phyloP scores from a whole-genome alignment of 352 stramenopile genomes.

The Plasmopara viticola region DNA sequence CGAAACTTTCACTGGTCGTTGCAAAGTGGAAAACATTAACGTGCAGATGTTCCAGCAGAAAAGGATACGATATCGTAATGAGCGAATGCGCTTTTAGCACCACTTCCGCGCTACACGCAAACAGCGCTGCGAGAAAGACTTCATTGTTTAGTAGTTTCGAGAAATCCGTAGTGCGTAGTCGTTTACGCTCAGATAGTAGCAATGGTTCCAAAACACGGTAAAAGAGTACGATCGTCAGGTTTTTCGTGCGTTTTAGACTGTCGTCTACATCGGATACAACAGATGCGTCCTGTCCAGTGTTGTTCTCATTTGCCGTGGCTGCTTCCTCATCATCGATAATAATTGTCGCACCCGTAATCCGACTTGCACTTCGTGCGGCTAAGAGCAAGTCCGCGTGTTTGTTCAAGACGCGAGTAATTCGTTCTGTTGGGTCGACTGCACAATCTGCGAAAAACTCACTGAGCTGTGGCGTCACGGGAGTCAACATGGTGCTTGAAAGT shows the following conservation, averaged over 20 bases:
- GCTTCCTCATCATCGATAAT: slow-evolving; percentile 17
- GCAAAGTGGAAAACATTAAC: slow-evolving; percentile 85
- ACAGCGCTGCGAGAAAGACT: slow-evolving; percentile 69
- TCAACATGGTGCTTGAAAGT: slow-evolving; percentile 29
- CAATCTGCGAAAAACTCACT: slow-evolving; percentile 58
- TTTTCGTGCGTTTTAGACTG: slow-evolving; percentile 67
- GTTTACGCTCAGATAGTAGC: slow-evolving; percentile 56
- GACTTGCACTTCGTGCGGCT: slow-evolving; percentile 22
- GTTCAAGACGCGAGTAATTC: slow-evolving; percentile 41
- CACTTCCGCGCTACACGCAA: slow-evolving; percentile 79
- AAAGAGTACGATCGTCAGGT: slow-evolving; percentile 62
- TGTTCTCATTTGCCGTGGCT: slow-evolving; percentile 15
- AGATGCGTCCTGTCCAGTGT: slow-evolving; percentile 9
- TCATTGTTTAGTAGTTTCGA: slow-evolving; percentile 78
- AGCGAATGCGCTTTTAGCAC: slow-evolving; percentile 80
- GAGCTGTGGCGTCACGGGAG: slow-evolving; percentile 40
- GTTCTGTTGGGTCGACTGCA: slow-evolving; percentile 41
- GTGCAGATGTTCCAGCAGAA: slow-evolving; percentile 61
- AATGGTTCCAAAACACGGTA: slow-evolving; percentile 77
- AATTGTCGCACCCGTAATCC: slow-evolving; percentile 11
- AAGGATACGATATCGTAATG: slow-evolving; percentile 81
- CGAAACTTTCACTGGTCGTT: slow-evolving; percentile 83
- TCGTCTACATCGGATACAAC: slow-evolving; percentile 53
- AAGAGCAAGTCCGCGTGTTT: slow-evolving; percentile 51
- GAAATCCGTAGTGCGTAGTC: slow-evolving; percentile 68